Conservation (phyloP, 106 monocot genomes). For the Narthecium ossifragum region DNA sequence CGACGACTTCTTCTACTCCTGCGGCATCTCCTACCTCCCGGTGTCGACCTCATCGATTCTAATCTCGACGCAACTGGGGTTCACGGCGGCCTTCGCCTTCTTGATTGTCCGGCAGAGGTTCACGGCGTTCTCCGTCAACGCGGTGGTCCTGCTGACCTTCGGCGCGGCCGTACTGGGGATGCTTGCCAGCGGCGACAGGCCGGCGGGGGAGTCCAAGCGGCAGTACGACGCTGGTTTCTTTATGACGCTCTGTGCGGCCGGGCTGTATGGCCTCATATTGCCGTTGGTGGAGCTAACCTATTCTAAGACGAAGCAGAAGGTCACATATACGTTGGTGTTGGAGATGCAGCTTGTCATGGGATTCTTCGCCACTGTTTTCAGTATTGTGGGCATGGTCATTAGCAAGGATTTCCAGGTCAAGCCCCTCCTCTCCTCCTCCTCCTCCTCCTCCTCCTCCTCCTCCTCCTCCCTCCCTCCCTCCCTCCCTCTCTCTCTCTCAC, state of each 20-base stretch:
- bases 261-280: slow-evolving; percentile 10
- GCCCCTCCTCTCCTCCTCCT: too few species aligned
- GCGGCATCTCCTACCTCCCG: slow-evolving; percentile 3
- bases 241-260: slow-evolving; percentile 11
- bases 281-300: slow-evolving; percentile 19
- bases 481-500: too few species aligned
- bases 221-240: slow-evolving; percentile 10
- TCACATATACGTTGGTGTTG: slow-evolving; percentile 20
- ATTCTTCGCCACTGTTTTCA: slow-evolving; percentile 12
- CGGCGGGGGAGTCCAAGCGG: not conserved
- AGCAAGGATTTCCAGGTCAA: slow-evolving; percentile 13
- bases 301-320: not conserved
- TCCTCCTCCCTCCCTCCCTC: too few species aligned
- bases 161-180: slow-evolving; percentile 16
- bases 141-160: slow-evolving; percentile 10
- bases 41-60: slow-evolving; percentile 12
- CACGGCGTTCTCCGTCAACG: slow-evolving; percentile 17
- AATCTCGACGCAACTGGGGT: slow-evolving; percentile 17
- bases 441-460: too few species aligned
- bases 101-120: slow-evolving; percentile 19
- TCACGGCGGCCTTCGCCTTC: slow-evolving; percentile 20
- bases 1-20: not conserved
- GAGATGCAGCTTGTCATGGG: slow-evolving; percentile 27
- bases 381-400: slow-evolving; percentile 8
- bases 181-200: slow-evolving; percentile 2